Conservation (phyloP, 352 stramenopile genomes). For the Plasmopara muralis region DNA sequence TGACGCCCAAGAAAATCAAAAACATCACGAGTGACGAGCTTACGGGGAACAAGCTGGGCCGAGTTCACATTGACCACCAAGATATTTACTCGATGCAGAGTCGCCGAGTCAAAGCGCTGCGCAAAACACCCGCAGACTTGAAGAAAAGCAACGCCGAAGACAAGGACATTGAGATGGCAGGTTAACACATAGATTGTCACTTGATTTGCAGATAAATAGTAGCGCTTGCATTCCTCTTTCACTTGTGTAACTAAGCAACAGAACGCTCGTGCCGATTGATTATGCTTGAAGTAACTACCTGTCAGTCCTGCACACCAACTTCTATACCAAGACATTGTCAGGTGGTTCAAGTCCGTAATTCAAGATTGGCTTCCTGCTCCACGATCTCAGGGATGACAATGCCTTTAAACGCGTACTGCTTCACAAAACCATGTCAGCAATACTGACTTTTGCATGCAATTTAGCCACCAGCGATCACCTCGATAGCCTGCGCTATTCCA, state of each 20-base stretch:
- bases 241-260: neutral
- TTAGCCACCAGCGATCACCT: slow-evolving; percentile 33
- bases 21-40: slow-evolving; percentile 95
- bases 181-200: slow-evolving; percentile 34
- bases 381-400: slow-evolving; percentile 92
- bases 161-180: slow-evolving; percentile 36
- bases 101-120: slow-evolving; percentile 92
- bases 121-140: slow-evolving; percentile 74
- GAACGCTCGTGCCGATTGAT: neutral
- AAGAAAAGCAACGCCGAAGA: slow-evolving; percentile 50
- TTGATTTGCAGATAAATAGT: slow-evolving; percentile 31
- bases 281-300: slow-evolving; percentile 29
- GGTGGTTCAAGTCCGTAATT: slow-evolving; percentile 92
- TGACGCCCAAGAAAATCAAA: slow-evolving; percentile 95
- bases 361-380: slow-evolving; percentile 94
- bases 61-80: slow-evolving; percentile 97
- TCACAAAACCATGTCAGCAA: slow-evolving; percentile 6
- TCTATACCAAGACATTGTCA: slow-evolving; percentile 34
- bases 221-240: slow-evolving; percentile 19
- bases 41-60: slow-evolving; percentile 97
- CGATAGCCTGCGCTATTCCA: slow-evolving; percentile 74
- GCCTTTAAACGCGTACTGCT: slow-evolving; percentile 95
- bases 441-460: slow-evolving; percentile 1
- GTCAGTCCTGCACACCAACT: too few relatives aligned
- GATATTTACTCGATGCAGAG: slow-evolving; percentile 96